phyloP scores from a whole-genome alignment of 2,329 filamentous ascomycete species.

The Biscogniauxia mediterranea region DNA sequence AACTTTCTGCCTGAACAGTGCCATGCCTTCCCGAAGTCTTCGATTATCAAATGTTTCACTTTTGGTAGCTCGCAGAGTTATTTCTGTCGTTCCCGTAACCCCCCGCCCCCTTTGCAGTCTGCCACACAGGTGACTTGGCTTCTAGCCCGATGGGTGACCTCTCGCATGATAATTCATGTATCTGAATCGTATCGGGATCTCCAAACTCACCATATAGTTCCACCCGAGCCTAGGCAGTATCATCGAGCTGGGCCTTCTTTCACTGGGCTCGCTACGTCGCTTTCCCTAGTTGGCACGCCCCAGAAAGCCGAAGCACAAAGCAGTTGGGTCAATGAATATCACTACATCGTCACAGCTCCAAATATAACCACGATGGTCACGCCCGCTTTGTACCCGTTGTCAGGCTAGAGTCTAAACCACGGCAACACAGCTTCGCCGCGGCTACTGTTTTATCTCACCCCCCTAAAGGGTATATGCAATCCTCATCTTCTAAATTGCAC shows the following conservation, averaged over 20 bases:
- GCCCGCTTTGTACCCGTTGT: no score
- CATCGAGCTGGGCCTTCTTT: not conserved
- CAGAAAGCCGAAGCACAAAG: not conserved
- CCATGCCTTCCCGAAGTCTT: not conserved
- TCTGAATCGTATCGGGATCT: not conserved
- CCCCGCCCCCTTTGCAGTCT: not conserved
- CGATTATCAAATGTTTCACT: not conserved
- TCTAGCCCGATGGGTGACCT: not conserved
- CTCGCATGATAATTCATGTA: not conserved
- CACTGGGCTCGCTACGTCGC: not conserved
- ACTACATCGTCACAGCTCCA: not conserved
- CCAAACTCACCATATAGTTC: not conserved
- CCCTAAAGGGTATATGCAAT: no score
- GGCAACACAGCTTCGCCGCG: no score
- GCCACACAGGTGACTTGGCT: not conserved
- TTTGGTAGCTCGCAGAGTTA: not conserved
- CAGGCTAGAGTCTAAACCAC: no score
- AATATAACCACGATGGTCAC: not conserved
- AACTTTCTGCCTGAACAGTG: not conserved
- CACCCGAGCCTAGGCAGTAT: not conserved
- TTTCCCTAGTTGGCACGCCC: no score
- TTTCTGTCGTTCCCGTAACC: not conserved
- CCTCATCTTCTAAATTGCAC: no score
- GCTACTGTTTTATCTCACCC: no score
- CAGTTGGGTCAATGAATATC: not conserved